Base-by-base conservation (phyloP, 2,329 filamentous ascomycete species). In the Monilinia aucupariae region DNA sequence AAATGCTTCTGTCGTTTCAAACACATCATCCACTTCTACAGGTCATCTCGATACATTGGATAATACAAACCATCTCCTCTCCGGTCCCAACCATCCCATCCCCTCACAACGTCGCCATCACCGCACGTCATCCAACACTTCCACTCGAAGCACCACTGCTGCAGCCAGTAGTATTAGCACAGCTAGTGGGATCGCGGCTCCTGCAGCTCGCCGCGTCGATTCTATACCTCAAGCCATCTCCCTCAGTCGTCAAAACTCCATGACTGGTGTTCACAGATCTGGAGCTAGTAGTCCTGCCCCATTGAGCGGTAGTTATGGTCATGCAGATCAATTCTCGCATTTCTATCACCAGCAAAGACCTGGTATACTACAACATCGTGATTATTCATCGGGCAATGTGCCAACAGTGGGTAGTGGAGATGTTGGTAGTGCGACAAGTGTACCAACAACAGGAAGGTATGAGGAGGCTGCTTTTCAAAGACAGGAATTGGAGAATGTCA, bases 1-100 rank as follows among this genome's bases (percentile, higher is more conserved):
- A 64, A 88, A 88, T 71, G 84, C 85, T 8, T 88, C 85, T 0
- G 84, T 86, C 37, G 83, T 80, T 5, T 87, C 85, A 51, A 88
- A 87, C 71, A 75, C 83, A n/a, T 88, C 85, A 3, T 87, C 85
- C 0, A 80, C 81, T 3, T 85, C 83, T 0, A 78, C 83, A 34
- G 80, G 80, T 61, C 80, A 80, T 63, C 80, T 81, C 22, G 77
- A 74, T 61, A 49, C 76, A 45, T 76, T 79, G 68, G 82, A 82
- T 56, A 75, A 76, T 39, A 73, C 77, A 64, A 81, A 85, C 53
- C 81, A 83, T 50, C 76, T 85, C 30, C 76, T 85, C 53, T 83
- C 82, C 9, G 82, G 83, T 15, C 79, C 83, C 1, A 81, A 80
- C 30, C 84, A 85, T 67, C 81, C 83, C 2, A 80, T 85, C 59